Percentiles rank a stretch among this genome's conserved stretches.
phyloP scores from a whole-genome alignment of 2,329 filamentous ascomycete genomes.

The Chaetomium sp. region DNA sequence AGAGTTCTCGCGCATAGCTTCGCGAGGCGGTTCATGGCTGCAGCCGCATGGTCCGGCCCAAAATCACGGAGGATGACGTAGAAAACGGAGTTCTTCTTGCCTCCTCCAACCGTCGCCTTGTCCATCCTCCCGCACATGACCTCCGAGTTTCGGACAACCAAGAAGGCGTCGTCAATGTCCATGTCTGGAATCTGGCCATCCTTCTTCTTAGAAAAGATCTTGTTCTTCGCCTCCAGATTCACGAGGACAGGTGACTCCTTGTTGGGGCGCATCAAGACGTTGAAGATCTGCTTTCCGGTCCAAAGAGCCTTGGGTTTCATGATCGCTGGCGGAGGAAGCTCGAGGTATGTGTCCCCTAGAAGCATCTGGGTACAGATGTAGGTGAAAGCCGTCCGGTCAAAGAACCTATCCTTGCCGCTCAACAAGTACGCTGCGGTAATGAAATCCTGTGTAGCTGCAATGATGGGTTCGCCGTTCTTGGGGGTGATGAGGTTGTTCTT shows the following conservation, averaged over 20 bases:
- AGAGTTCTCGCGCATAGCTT: slow-evolving; percentile 85
- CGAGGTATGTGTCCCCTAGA: slow-evolving; percentile 57
- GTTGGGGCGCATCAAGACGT: slow-evolving; percentile 83
- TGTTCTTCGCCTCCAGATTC: slow-evolving; percentile 89
- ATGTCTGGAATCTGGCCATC: slow-evolving; percentile 58
- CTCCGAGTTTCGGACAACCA: slow-evolving; percentile 92
- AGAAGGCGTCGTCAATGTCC: slow-evolving; percentile 80
- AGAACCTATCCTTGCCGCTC: slow-evolving; percentile 89
- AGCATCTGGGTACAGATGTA: slow-evolving; percentile 95
- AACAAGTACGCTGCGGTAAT: slow-evolving; percentile 91
- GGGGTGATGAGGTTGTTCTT: slow-evolving; percentile 94
- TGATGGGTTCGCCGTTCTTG: slow-evolving; percentile 96
- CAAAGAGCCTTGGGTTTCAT: slow-evolving; percentile 80
- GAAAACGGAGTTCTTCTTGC: slow-evolving; percentile 97
- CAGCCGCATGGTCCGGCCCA: slow-evolving; percentile 79
- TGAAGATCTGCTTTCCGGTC: slow-evolving; percentile 98
- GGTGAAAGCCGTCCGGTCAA: slow-evolving; percentile 78
- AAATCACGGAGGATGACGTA: slow-evolving; percentile 95
- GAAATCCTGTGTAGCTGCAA: slow-evolving; percentile 98
- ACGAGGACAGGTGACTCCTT: slow-evolving; percentile 74
- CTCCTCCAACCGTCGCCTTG: slow-evolving; percentile 92
- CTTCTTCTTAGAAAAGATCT: slow-evolving; percentile 64
- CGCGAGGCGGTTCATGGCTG: slow-evolving; percentile 88
- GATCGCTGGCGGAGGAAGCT: slow-evolving; percentile 80
- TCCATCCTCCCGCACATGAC: slow-evolving; percentile 98